Evolutionary conservation across 768 basidiomycete species (phyloP).

Genomic region (Sarcodon sp.): DNA sequence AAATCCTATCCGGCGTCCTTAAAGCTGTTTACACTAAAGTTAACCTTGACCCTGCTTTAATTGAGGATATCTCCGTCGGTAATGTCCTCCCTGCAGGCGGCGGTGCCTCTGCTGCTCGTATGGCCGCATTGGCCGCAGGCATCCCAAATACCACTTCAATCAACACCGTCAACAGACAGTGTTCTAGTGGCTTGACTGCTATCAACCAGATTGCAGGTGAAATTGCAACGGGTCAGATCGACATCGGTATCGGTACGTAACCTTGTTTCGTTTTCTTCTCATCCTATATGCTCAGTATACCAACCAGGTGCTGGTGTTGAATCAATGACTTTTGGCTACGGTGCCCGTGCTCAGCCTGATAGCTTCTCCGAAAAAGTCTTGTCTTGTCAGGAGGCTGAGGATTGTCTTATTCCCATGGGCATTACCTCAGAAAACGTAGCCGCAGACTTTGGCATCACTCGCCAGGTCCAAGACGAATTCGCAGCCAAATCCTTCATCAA

Average conservation of each 20-base stretch:
- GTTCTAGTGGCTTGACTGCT: constrained; percentile 77
- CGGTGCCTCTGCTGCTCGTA: constrained; percentile 71
- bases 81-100: constrained; percentile 84
- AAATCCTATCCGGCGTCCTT: constrained; percentile 66
- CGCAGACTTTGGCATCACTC: constrained; percentile 57
- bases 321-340: constrained; percentile 77
- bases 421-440: constrained; percentile 95
- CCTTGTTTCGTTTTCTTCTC: background rate
- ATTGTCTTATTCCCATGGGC: constrained; percentile 84
- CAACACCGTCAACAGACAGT: constrained; percentile 84
- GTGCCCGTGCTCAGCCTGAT: constrained; percentile 39
- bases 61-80: constrained; percentile 78
- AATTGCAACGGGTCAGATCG: constrained; percentile 70
- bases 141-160: constrained; percentile 66
- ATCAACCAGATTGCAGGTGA: constrained; percentile 74
- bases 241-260: constrained; percentile 72
- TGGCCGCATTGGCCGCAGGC: constrained; percentile 78
- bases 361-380: constrained; percentile 55
- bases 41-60: constrained; percentile 65
- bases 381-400: constrained; percentile 53
- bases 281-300: background rate
- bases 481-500: constrained; percentile 78
- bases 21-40: constrained; percentile 57
- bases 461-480: constrained; percentile 73
- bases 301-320: constrained; percentile 70